Evolutionary conservation across 108 stramenopile species (phyloP).

Genomic region (Pseudonitzschia multistriata): DNA sequence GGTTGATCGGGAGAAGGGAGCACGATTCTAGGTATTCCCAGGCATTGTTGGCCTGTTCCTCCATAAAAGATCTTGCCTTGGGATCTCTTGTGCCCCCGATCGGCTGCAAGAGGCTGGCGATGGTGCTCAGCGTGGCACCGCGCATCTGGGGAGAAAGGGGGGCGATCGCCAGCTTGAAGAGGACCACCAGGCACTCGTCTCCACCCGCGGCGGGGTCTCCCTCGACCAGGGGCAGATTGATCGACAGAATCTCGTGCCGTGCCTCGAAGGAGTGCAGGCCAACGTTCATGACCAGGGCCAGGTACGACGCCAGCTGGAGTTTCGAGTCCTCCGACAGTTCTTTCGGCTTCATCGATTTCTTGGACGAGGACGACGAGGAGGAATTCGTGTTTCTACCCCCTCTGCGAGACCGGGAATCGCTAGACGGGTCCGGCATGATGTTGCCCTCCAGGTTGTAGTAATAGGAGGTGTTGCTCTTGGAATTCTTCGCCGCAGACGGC

Average conservation of each 20-base stretch:
- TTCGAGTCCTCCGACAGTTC: slow-evolving; percentile 63
- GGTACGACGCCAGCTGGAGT: slow-evolving; percentile 42
- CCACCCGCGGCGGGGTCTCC: slow-evolving; percentile 24
- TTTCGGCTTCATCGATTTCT: slow-evolving; percentile 31
- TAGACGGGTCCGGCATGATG: slow-evolving; percentile 1
- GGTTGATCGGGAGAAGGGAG: slow-evolving; percentile 64
- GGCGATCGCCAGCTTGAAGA: slow-evolving; percentile 65
- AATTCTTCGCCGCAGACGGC: slow-evolving; percentile 21
- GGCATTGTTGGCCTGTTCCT: slow-evolving; percentile 44
- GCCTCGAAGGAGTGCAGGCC: slow-evolving; percentile 46
- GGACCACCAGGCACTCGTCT: slow-evolving; percentile 59
- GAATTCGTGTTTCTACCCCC: slow-evolving; percentile 22
- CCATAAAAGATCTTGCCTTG: slow-evolving; percentile 15
- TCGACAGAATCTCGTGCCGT: slow-evolving; percentile 46
- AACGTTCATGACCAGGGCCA: slow-evolving; percentile 57
- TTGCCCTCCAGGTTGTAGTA: slow-evolving; percentile 66
- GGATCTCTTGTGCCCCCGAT: slow-evolving; percentile 16
- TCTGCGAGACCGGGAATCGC: slow-evolving; percentile 6
- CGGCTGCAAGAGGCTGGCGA: slow-evolving; percentile 61
- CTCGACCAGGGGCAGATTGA: slow-evolving; percentile 40
- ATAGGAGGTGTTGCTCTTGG: slow-evolving; percentile 48
- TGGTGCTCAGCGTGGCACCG: slow-evolving; percentile 67
- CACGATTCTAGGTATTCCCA: slow-evolving; percentile 79
- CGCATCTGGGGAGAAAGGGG: slow-evolving; percentile 53
- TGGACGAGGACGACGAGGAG: slow-evolving; percentile 25